A percentile compares a stretch with the other conserved stretches of the same genome.
Conservation (phyloP, 345 rosid species). For the Rhizophora mangle region DNA sequence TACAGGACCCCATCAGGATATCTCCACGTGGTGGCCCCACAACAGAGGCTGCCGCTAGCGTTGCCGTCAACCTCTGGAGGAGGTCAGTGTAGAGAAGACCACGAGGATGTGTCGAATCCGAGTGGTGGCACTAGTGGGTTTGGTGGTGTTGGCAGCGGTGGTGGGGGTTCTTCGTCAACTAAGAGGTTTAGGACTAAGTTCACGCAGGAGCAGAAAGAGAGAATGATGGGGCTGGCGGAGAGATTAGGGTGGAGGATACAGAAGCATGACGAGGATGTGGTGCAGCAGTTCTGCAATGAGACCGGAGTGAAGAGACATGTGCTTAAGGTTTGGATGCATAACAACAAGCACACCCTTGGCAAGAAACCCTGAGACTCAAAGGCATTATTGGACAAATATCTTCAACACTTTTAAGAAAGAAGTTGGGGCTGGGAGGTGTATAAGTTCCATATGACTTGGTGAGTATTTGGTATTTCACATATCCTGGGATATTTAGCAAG, state of each 20-base stretch:
- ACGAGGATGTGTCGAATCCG: conserved; percentile 20
- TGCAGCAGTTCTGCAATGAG: conserved; percentile 39
- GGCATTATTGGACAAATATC: too few species aligned
- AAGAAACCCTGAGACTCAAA: conserved; percentile 5
- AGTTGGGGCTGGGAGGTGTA: background rate
- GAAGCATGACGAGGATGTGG: conserved; percentile 30
- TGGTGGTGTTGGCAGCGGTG: background rate
- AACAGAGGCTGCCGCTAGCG: conserved; percentile 23
- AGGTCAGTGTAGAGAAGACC: conserved; percentile 17
- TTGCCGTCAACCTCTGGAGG: conserved; percentile 27
- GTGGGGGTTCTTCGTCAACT: conserved; percentile 1
- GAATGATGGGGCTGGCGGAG: conserved; percentile 45
- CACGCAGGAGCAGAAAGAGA: conserved; percentile 41
- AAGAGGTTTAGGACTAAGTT: conserved; percentile 44
- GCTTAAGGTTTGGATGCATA: conserved; percentile 56
- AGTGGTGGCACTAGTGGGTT: conserved; percentile 12
- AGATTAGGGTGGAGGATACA: conserved; percentile 43
- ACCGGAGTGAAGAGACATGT: conserved; percentile 41
- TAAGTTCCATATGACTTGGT: background rate
- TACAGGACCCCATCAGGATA: conserved; percentile 56
- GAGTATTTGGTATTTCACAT: too few species aligned
- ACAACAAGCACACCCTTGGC: conserved; percentile 40
- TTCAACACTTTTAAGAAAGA: too few species aligned
- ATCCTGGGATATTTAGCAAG: background rate
- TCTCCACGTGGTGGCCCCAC: conserved; percentile 33